Evolutionary conservation across 768 basidiomycete species (phyloP), one percentile per base, ranked within the genome.

Genomic region (Crucibulum laeve): DNA sequence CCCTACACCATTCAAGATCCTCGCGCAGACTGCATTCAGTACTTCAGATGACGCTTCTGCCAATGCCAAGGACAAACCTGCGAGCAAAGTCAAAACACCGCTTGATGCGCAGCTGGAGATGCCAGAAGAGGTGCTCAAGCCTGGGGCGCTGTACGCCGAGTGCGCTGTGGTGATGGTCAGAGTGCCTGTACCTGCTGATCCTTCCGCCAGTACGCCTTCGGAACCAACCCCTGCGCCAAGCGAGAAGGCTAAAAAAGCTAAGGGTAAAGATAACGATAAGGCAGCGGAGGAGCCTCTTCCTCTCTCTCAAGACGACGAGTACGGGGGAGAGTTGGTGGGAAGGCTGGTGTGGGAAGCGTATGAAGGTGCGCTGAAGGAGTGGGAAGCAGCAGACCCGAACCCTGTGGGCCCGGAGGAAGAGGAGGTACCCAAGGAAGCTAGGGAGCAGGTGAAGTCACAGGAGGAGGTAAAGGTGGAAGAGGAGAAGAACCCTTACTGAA

Each of bases 261-360:
- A 55, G 38, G 48, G 39, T 7, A 46, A 64, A 28, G 58, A 51
- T n/a, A 59, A 60, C 15, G 55, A 45, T 19, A 59, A 61, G 39
- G 53, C 40, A 18, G 40, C 51, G 5, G 65, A 74, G 41, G 54
- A 66, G 17, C 56, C 57, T 4, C 41, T 71, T 23, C 64, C 64
- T 33, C 61, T 80, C 14, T 60, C 63, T 7, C 82, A 86, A 45
- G 86, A 87, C 52, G 76, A 75, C 4, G 86, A 90, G 49, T 68
- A 82, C 19, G 87, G 87, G 11, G 84, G 87, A 0, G 84, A 87
- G 57, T 58, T 70, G 15, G 68, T 77, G 32, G 88, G 87, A 4
- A 64, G 83, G 50, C 57, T 77, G 19, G 76, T 90, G 1, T 91
- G 89, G 89, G 89, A 90, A 64, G 72, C 71, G 37, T 84, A 84